Conservation (phyloP, 169 alveolate species). For the Cryptosporidium parvum region DNA sequence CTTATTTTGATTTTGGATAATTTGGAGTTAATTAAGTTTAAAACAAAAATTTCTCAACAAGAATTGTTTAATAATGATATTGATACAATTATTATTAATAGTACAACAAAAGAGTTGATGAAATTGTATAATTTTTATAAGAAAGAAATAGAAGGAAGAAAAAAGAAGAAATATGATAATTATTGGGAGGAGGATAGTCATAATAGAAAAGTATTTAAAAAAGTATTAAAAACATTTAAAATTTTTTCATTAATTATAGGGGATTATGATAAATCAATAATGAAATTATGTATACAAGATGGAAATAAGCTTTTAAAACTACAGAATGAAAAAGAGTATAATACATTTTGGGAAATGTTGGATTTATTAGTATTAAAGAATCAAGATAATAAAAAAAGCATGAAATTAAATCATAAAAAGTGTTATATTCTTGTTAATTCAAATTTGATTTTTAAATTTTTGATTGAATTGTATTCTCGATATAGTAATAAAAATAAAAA, state of each 20-base stretch:
- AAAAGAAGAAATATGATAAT: background rate
- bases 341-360: background rate
- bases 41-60: too few relatives aligned
- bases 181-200: background rate
- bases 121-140: too few relatives aligned
- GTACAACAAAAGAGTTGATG: background rate
- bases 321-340: background rate
- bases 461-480: background rate
- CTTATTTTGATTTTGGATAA: conserved; percentile 17
- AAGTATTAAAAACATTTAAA: background rate
- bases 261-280: background rate
- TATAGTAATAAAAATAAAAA: background rate
- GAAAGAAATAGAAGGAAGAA: background rate
- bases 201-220: background rate
- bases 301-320: background rate
- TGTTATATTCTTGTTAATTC: conserved; percentile 14
- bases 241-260: background rate
- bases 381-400: background rate
- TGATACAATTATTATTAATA: too few relatives aligned
- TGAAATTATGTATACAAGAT: background rate
- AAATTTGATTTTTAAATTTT: conserved; percentile 10
- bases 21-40: background rate
- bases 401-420: background rate
- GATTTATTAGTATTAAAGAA: background rate
- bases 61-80: background rate